Evolutionary conservation across 2,329 filamentous ascomycete genomes (phyloP), one percentile per base, ranked within the genome.

Genomic region (Fusarium heterosporum): DNA sequence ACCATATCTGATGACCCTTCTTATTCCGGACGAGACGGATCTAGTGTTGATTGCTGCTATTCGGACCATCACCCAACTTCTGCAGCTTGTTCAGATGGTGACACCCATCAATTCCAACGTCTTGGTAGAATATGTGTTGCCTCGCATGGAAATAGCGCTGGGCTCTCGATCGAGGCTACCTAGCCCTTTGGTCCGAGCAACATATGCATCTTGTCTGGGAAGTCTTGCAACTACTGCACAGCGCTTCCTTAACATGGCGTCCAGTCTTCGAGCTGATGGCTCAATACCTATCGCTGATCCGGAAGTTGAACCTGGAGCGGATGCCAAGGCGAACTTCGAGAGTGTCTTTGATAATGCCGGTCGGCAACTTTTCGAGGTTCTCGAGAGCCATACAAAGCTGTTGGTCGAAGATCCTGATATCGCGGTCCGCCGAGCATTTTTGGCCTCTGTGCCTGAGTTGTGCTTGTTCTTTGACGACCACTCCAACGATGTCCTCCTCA

Each of bases 381-480:
- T 99, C 67, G 95, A 97, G 77, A 83, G 84, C 9, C 94, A 98
- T 74, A 96, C 93, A 2, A 97, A 97, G 76, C 87, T 91, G 16
- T 85, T 99, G 11, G 87, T 99, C 22, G 96, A 96, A 47, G 96
- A 99, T 72, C 82, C 85, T 0, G 92, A 98, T 73, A 87, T 92
- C 7, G 90, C 92, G 34, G 96, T 99, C 22, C 90, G 94, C 42
- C 87, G 96, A 61, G 94, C 96, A 2, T 97, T 99, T 74, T 82
- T 99, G 42, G 91, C 91, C 10, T 98, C 96, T 9, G 94, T 99
- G 0, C 91, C 94, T 1, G 92, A 93, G 64, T 84, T 99, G 2
- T 99, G 96, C 75, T 89, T 97, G 69, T 98, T 99, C 78, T 98
- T 99, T 70, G 94, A 92, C 62, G 86, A 90, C n/a, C 91, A 93